Base-by-base conservation (phyloP, 345 rosid genomes). In the Lagerstroemia speciosa region DNA sequence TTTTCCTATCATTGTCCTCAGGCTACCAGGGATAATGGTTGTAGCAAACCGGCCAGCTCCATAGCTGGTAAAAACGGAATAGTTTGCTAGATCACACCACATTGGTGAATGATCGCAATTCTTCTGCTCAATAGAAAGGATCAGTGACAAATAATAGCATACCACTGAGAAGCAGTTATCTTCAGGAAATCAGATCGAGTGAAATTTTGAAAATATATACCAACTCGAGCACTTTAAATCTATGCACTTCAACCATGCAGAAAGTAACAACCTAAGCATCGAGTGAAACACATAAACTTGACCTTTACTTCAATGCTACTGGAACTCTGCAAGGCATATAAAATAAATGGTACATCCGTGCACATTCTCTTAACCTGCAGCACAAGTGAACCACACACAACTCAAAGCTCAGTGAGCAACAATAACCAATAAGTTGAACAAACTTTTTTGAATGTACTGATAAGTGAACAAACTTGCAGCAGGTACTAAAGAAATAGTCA, bases 321-420 rank as follows among this genome's bases (percentile, higher is more conserved):
- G 8, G 99, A 95, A 79, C 83, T 84, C 48, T 80, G 88, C 77
- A 95, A 82, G 3, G 93, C 90, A 67, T 83, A 84, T 68, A 92
- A 80, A 72, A 95, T 92, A 75, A 88, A 88, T 24, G 65, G 79
- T 60, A 88, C 69, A 75, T 95, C 96, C n/a, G 82, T 80, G 68
- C 91, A 81, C 99, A 95, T 88, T 79, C 78, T 78, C 79, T 86
- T 92, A 69, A 95, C 85, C 99, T 95, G 94, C 61, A 46, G 76
- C 58, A 26, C 37, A 61, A 27, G 41, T 26, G 37, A 48, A 33
- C 50, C 31, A 8, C n/a, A 29, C 22, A 66, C 65, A 45, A 37
- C 58, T 66, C 24, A 66, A 3, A 50, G 8, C 31, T 17, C 41
- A 53, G 57, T 14, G 14, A 33, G 40, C 24, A 74, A 71, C 14